A percentile compares a stretch with the other conserved stretches of the same genome.
phyloP scores from a whole-genome alignment of 306 rosid genomes.

The Malus domestica region DNA sequence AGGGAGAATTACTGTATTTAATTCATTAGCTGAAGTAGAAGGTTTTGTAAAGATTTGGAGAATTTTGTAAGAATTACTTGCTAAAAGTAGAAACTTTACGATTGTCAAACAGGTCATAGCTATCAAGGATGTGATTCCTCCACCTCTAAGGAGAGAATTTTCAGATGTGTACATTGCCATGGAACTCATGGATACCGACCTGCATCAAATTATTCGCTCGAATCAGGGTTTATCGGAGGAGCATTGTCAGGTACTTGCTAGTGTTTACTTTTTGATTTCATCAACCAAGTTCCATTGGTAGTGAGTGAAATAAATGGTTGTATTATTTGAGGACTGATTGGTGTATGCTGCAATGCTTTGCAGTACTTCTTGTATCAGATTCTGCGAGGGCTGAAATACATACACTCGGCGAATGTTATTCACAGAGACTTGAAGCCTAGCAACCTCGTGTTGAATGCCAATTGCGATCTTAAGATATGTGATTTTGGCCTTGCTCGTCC shows the following conservation, averaged over 20 bases:
- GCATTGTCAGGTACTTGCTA: conserved; percentile 64
- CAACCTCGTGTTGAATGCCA: conserved; percentile 77
- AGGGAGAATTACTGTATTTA: background rate
- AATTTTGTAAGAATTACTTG: background rate
- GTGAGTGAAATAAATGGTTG: background rate
- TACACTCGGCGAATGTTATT: conserved; percentile 90
- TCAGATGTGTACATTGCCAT: conserved; percentile 69
- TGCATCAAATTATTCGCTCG: conserved; percentile 92
- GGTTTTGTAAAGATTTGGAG: background rate
- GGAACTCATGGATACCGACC: conserved; percentile 98
- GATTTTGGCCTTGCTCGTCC: conserved; percentile 97
- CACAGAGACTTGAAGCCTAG: conserved; percentile 96
- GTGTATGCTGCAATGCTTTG: conserved; percentile 38
- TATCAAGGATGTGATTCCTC: conserved; percentile 85
- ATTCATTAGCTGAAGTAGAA: background rate
- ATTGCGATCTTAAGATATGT: conserved; percentile 87
- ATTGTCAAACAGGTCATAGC: conserved; percentile 58
- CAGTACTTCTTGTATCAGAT: conserved; percentile 96
- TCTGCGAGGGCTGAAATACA: conserved; percentile 84
- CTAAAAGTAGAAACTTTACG: conserved; percentile 17
- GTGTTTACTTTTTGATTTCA: background rate
- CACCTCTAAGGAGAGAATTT: conserved; percentile 83
- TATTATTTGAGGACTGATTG: background rate
- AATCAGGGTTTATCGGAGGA: conserved; percentile 87
- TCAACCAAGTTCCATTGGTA: background rate